Percentiles rank a stretch among this genome's conserved stretches.
Evolutionary conservation across 257 asterid genomes (phyloP).

Genomic region (Eustoma russellianum): DNA sequence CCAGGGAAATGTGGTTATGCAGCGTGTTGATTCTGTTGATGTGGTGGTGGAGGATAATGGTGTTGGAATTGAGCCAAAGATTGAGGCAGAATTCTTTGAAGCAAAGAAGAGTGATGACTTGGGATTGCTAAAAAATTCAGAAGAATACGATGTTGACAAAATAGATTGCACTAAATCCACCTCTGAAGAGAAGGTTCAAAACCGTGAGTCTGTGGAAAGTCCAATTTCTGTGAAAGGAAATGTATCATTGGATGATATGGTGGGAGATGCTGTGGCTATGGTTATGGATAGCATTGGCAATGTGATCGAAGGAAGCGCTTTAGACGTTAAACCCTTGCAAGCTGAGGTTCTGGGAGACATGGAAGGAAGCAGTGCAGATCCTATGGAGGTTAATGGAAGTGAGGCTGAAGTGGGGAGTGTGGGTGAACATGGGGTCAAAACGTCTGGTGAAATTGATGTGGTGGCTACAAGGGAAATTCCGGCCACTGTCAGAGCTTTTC

Average conservation of each 20-base stretch:
- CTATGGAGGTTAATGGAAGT: slow-evolving; percentile 14
- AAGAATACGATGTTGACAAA: background rate
- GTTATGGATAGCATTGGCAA: slow-evolving; percentile 13
- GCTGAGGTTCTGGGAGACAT: slow-evolving; percentile 23
- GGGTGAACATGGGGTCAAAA: slow-evolving; percentile 13
- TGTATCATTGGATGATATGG: slow-evolving; percentile 32
- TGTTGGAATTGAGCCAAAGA: background rate
- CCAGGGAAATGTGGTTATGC: background rate
- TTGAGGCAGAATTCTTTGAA: background rate
- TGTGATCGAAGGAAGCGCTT: slow-evolving; percentile 15
- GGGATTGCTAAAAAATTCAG: background rate
- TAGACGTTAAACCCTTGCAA: slow-evolving; percentile 16
- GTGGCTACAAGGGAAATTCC: slow-evolving; percentile 14
- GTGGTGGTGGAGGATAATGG: background rate
- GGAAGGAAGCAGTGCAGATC: slow-evolving; percentile 17
- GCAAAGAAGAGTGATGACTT: background rate
- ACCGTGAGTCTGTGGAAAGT: slow-evolving; percentile 6
- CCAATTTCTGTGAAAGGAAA: slow-evolving; percentile 6
- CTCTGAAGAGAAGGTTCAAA: background rate
- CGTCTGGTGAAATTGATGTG: slow-evolving; percentile 14
- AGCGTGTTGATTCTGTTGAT: background rate
- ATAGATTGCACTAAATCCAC: background rate
- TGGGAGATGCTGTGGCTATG: slow-evolving; percentile 19
- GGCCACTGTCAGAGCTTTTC: slow-evolving; percentile 16
- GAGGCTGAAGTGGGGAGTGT: slow-evolving; percentile 15